Conservation (phyloP, 345 rosid species). For the Turnera subulata region DNA sequence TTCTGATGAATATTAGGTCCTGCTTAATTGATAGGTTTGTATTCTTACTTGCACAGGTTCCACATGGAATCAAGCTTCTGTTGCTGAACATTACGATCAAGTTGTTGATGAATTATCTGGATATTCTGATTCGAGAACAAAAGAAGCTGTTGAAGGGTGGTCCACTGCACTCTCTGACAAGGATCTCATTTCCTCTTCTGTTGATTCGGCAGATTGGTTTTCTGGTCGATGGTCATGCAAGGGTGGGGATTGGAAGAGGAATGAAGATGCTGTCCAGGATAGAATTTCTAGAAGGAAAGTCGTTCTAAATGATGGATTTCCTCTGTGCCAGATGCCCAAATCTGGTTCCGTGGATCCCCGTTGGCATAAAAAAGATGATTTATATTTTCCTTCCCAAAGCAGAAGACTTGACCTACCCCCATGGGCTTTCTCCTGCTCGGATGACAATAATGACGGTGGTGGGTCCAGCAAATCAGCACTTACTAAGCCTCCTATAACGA, state of each 20-base stretch:
- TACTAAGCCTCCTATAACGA: slow-evolving; percentile 41
- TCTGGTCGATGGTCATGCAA: slow-evolving; percentile 84
- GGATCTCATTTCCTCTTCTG: slow-evolving; percentile 33
- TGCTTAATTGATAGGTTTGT: slow-evolving; percentile 4
- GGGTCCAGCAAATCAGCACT: slow-evolving; percentile 33
- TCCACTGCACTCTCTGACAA: slow-evolving; percentile 30
- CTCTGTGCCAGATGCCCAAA: slow-evolving; percentile 89
- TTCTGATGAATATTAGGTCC: not conserved
- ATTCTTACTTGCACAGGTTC: slow-evolving; percentile 39
- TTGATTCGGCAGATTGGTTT: slow-evolving; percentile 64
- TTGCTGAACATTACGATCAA: slow-evolving; percentile 30
- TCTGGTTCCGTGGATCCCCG: slow-evolving; percentile 91
- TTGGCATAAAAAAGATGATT: slow-evolving; percentile 77
- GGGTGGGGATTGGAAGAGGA: slow-evolving; percentile 99
- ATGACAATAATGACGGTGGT: slow-evolving; percentile 62
- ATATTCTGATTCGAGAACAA: slow-evolving; percentile 29
- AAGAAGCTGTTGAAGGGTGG: slow-evolving; percentile 38
- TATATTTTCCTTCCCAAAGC: slow-evolving; percentile 68
- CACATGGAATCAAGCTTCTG: slow-evolving; percentile 33
- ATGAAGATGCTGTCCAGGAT: slow-evolving; percentile 71
- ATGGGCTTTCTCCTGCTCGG: slow-evolving; percentile 76
- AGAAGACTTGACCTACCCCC: slow-evolving; percentile 90
- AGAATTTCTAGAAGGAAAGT: slow-evolving; percentile 54
- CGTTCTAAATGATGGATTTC: slow-evolving; percentile 92
- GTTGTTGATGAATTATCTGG: slow-evolving; percentile 33